phyloP scores from a whole-genome alignment of 2,329 filamentous ascomycete genomes.

The Claviceps sp. region DNA sequence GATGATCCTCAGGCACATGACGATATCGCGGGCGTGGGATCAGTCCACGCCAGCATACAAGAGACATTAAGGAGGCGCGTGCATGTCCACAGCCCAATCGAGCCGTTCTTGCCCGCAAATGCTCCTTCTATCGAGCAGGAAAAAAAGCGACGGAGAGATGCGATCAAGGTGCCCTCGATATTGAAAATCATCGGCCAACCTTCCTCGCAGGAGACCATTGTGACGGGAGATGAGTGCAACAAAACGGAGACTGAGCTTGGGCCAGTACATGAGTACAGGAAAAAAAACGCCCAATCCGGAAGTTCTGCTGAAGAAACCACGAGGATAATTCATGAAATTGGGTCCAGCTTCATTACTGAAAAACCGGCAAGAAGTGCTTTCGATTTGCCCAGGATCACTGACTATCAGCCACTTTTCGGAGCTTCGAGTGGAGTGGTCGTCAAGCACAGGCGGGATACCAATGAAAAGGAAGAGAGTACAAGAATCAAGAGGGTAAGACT shows the following conservation, averaged over 20 bases:
- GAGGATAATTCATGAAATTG: slow-evolving; percentile 16
- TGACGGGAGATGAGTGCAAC: background rate
- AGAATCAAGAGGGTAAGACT: background rate
- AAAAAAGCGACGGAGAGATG: slow-evolving; percentile 20
- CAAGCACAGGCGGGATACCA: background rate
- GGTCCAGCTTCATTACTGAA: slow-evolving; percentile 10
- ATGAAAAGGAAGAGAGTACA: background rate
- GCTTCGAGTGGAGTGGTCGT: background rate
- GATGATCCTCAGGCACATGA: background rate
- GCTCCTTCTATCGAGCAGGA: slow-evolving; percentile 24
- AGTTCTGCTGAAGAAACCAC: slow-evolving; percentile 5
- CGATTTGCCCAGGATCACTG: slow-evolving; percentile 3
- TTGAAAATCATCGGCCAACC: slow-evolving; percentile 13
- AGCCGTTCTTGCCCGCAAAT: slow-evolving; percentile 10
- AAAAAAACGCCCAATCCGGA: slow-evolving; percentile 6
- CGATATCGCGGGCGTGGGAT: background rate
- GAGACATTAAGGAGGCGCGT: slow-evolving; percentile 2
- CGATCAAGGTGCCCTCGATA: slow-evolving; percentile 19
- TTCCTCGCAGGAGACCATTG: slow-evolving; percentile 6
- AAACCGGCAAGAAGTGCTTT: background rate
- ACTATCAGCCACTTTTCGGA: background rate
- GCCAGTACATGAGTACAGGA: slow-evolving; percentile 12
- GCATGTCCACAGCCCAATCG: slow-evolving; percentile 6
- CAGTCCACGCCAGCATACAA: background rate
- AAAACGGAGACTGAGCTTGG: slow-evolving; percentile 9